Evolutionary conservation across 2,329 filamentous ascomycete species (phyloP).

Genomic region (Xylaria sp.): DNA sequence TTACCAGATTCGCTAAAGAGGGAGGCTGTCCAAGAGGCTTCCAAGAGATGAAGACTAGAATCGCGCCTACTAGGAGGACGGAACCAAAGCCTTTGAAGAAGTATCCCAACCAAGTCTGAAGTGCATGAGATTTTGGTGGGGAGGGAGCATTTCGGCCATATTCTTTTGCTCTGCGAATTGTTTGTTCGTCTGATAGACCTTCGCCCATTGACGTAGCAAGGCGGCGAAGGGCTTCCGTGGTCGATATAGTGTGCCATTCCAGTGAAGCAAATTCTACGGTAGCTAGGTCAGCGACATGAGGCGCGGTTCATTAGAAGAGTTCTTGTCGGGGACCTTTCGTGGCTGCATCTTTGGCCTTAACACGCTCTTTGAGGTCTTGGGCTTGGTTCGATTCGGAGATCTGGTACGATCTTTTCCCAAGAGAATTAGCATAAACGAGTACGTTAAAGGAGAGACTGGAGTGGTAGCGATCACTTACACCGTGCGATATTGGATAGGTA

Average conservation of each 20-base stretch:
- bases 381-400: slow-evolving; percentile 59
- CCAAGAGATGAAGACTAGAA: slow-evolving; percentile 80
- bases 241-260: slow-evolving; percentile 69
- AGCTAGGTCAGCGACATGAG: slow-evolving; percentile 24
- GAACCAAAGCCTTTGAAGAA: slow-evolving; percentile 80
- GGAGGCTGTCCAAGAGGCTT: slow-evolving; percentile 75
- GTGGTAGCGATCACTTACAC: slow-evolving; percentile 47
- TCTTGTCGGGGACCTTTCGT: slow-evolving; percentile 41
- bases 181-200: slow-evolving; percentile 66
- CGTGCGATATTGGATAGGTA: slow-evolving; percentile 62
- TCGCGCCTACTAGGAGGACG: slow-evolving; percentile 69
- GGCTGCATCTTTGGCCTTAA: slow-evolving; percentile 50
- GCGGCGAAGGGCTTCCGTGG: slow-evolving; percentile 63
- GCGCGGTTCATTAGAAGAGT: neutral
- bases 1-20: slow-evolving; percentile 65
- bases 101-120: slow-evolving; percentile 67
- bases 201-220: slow-evolving; percentile 60
- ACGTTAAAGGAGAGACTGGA: neutral
- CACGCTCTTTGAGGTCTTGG: slow-evolving; percentile 47
- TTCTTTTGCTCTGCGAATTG: slow-evolving; percentile 58
- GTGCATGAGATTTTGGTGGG: slow-evolving; percentile 65
- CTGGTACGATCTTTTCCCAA: slow-evolving; percentile 55
- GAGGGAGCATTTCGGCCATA: slow-evolving; percentile 72
- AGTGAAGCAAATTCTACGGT: slow-evolving; percentile 62
- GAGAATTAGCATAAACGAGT: slow-evolving; percentile 21